A percentile compares a stretch with the other conserved stretches of the same genome.
phyloP scores from a whole-genome alignment of 495 filamentous ascomycete species.

The Trichoderma reesei region DNA sequence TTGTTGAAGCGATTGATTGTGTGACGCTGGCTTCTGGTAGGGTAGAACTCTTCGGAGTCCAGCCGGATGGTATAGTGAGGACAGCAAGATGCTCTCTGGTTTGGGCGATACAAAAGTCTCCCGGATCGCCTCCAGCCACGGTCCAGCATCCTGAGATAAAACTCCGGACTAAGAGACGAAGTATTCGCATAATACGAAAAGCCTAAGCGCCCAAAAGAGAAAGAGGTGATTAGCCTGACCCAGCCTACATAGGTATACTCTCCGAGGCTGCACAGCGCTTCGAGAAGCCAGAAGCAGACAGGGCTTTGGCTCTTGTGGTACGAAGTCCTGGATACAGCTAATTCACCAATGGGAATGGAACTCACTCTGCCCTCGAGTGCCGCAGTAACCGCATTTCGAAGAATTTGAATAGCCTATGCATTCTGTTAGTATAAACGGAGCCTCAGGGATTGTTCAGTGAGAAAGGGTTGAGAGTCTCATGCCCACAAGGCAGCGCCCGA shows the following conservation, averaged over 20 bases:
- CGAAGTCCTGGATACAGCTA: conserved; percentile 7
- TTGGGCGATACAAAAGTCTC: conserved; percentile 85
- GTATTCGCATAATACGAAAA: conserved; percentile 74
- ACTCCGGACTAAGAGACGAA: conserved; percentile 51
- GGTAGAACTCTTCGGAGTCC: conserved; percentile 57
- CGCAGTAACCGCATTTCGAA: conserved; percentile 45
- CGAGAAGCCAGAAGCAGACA: background rate
- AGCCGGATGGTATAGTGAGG: conserved; percentile 92
- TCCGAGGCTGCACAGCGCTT: background rate
- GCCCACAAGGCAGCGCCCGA: too few species aligned
- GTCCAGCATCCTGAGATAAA: conserved; percentile 77
- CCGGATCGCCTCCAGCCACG: conserved; percentile 83
- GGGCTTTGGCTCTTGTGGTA: background rate
- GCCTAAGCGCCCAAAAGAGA: conserved; percentile 40
- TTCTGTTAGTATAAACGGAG: conserved; percentile 11
- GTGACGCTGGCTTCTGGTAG: conserved; percentile 75
- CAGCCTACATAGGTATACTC: background rate
- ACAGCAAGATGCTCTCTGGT: conserved; percentile 74
- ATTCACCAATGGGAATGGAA: conserved; percentile 27
- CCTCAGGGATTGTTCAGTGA: background rate
- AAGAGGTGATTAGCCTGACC: background rate
- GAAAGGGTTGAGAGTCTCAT: background rate
- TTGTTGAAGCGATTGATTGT: conserved; percentile 85
- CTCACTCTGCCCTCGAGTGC: conserved; percentile 30
- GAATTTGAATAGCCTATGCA: conserved; percentile 37